Percentiles rank a stretch among this genome's conserved stretches.
Evolutionary conservation across 2,329 filamentous ascomycete genomes (phyloP).

Genomic region (Lasiodiplodia theobromae): DNA sequence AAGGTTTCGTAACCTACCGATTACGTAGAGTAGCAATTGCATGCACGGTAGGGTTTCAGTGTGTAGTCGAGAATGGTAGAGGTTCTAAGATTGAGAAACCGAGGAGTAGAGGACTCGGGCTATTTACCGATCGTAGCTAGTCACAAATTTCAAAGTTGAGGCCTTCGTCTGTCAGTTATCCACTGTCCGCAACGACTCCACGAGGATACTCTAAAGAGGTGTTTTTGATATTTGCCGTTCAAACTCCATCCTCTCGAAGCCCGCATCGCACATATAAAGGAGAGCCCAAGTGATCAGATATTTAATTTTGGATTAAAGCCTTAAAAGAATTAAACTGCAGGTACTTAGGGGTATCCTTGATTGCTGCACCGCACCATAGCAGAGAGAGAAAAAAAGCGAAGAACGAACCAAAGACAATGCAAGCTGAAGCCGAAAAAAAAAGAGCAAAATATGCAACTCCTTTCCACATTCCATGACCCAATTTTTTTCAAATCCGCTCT

Average conservation of each 20-base stretch:
- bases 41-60: too few relatives aligned
- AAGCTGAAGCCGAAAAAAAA: neutral
- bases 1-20: too few relatives aligned
- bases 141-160: too few relatives aligned
- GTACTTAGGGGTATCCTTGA: slow-evolving; percentile 13
- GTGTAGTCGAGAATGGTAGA: too few relatives aligned
- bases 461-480: neutral
- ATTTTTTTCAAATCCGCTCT: neutral
- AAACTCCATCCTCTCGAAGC: neutral
- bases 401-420: neutral
- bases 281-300: neutral
- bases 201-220: too few relatives aligned
- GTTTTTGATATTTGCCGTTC: too few relatives aligned
- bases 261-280: neutral
- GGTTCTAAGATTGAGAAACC: too few relatives aligned
- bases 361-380: neutral
- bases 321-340: neutral
- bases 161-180: too few relatives aligned
- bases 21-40: too few relatives aligned
- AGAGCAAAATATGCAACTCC: neutral
- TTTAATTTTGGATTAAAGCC: neutral
- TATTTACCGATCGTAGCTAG: too few relatives aligned
- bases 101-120: too few relatives aligned
- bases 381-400: neutral
- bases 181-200: too few relatives aligned